Percentiles rank a stretch among this genome's conserved stretches.
These are phyloP conservation scores for Caryopteris hybrid DNA, from an alignment of 305 asterid genomes.

Conservation along the genomic window DNA sequence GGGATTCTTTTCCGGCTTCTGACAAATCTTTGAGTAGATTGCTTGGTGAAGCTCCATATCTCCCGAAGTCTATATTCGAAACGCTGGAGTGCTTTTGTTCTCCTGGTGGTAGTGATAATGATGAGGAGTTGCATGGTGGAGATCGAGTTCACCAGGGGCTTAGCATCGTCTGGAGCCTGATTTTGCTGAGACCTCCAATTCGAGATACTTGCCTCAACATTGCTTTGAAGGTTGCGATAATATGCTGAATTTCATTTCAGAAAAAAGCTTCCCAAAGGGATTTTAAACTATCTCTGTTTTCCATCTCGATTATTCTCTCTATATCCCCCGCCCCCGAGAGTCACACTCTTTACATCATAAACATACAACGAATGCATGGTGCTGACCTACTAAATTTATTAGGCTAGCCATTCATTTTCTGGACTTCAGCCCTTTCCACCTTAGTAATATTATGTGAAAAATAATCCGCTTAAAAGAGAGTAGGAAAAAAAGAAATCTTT, in stretches of 20 bases:
- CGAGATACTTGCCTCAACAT: conserved; percentile 86
- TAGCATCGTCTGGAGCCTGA: conserved; percentile 87
- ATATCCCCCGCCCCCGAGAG: not conserved
- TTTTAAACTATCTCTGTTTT: conserved; percentile 3
- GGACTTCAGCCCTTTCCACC: too few species aligned
- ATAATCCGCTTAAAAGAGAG: too few species aligned
- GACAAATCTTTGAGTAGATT: conserved; percentile 93
- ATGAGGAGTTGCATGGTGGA: conserved; percentile 71
- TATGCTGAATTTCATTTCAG: conserved; percentile 10
- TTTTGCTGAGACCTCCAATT: conserved; percentile 85
- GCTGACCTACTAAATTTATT: too few species aligned
- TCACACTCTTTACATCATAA: not conserved
- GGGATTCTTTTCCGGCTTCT: conserved; percentile 90
- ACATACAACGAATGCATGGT: too few species aligned
- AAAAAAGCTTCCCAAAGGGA: not conserved
- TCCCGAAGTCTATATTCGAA: conserved; percentile 71
- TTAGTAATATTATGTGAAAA: too few species aligned
- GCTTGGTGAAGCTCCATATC: conserved; percentile 90
- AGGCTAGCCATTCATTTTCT: too few species aligned
- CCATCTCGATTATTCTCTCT: not conserved
- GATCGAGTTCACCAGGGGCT: conserved; percentile 99
- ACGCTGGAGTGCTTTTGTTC: conserved; percentile 79
- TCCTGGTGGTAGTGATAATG: conserved; percentile 65
- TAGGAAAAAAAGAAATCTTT: too few species aligned
- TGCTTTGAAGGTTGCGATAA: conserved; percentile 71